phyloP scores from a whole-genome alignment of 352 stramenopile species.

The Pythium biforme region DNA sequence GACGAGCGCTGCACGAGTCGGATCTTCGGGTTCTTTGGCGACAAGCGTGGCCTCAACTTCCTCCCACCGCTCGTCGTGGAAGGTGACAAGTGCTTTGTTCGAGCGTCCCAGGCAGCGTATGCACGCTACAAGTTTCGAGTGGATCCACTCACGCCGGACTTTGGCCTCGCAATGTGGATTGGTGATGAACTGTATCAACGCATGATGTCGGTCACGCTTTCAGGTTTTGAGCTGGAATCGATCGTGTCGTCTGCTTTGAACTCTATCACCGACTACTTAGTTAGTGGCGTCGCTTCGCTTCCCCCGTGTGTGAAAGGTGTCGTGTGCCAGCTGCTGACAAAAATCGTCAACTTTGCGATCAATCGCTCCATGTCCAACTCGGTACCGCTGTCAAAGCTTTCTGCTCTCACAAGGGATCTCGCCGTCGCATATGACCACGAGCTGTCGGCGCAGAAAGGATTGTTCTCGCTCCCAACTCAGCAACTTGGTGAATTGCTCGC shows the following conservation, averaged over 20 bases:
- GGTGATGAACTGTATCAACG: slow-evolving; percentile 67
- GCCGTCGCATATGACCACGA: slow-evolving; percentile 66
- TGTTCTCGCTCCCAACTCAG: slow-evolving; percentile 69
- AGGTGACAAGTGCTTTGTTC: slow-evolving; percentile 64
- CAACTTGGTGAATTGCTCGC: slow-evolving; percentile 64
- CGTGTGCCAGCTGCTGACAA: slow-evolving; percentile 53
- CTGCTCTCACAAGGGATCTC: slow-evolving; percentile 50
- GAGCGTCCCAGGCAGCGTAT: slow-evolving; percentile 58
- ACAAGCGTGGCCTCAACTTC: slow-evolving; percentile 68
- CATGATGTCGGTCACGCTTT: slow-evolving; percentile 46
- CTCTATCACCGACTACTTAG: slow-evolving; percentile 49
- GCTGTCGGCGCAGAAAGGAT: slow-evolving; percentile 49
- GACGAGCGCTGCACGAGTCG: slow-evolving; percentile 60
- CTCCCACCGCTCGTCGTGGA: slow-evolving; percentile 59
- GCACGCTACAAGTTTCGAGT: slow-evolving; percentile 82
- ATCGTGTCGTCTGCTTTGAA: slow-evolving; percentile 51
- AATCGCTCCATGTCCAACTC: slow-evolving; percentile 46
- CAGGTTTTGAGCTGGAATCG: slow-evolving; percentile 60
- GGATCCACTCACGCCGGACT: slow-evolving; percentile 60
- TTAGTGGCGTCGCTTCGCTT: slow-evolving; percentile 31
- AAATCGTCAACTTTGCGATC: slow-evolving; percentile 69
- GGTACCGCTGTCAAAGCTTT: slow-evolving; percentile 60
- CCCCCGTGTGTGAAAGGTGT: slow-evolving; percentile 47
- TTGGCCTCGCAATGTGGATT: slow-evolving; percentile 75
- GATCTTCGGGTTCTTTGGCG: slow-evolving; percentile 75